Base-by-base conservation (phyloP, 768 basidiomycete genomes). In the Vararia minispora region DNA sequence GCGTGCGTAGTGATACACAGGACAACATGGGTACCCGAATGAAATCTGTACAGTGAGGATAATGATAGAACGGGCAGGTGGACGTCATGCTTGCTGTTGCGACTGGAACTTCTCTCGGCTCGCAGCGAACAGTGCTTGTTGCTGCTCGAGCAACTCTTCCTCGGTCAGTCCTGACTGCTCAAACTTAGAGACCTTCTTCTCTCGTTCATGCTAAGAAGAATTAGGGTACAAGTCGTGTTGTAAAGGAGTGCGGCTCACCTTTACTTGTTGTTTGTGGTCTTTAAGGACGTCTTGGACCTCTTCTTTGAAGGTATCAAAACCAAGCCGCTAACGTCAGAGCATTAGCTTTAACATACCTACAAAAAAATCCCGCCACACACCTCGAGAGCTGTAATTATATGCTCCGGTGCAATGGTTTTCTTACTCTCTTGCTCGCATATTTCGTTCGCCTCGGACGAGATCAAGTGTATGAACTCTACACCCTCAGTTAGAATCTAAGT, bases 331-430 rank as follows among this genome's bases (percentile, higher is more conserved):
- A 32, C 7, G 33, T 30, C 33, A 23, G 42, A 22, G 28, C 13
- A 38, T 24, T 33, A 8, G 20, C 12, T 24, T 21, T n/a, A 21
- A 33, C 29, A 39, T 36, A 37, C 7, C 20, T 10, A 20, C 16
- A 20, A 24, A 5, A 30, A 24, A 8, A 23, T 16, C 17, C 25
- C 11, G 35, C 18, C 13, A 59, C 69, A 36, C 40, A 86, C 92
- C 66, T 89, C 89, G 40, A 99, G 66, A 5, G 95, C 95, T 17
- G 72, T 65, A 22, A 97, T 82, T 30, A 98, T 91, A 55, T 99
- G 95, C 51, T 99, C 95, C 1, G 95, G 95, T 4, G 90, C 85
- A 51, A 99, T 98, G 1, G 95, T 99, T 67, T 99, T 99, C 68
- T 95, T 97, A 18, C 89, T 88, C 55, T 94, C 91, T 56, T 89